Conservation (phyloP, 352 stramenopile species). For the Aphanomyces invadans region DNA sequence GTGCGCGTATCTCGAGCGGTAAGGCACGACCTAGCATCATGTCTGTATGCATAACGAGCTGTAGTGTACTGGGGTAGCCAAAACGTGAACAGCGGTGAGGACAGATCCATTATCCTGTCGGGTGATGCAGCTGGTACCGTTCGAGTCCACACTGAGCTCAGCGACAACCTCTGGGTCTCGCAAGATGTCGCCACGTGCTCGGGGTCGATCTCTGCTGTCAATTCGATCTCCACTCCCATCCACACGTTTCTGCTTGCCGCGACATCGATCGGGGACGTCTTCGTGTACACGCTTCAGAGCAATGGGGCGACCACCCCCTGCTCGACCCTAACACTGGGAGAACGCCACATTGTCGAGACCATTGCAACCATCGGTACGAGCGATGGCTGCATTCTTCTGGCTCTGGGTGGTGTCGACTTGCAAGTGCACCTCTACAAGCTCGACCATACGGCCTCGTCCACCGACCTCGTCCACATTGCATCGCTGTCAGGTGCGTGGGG, state of each 20-base stretch:
- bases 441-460: background rate
- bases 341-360: conserved; percentile 20
- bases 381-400: conserved; percentile 39
- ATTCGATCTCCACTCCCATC: background rate
- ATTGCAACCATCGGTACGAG: conserved; percentile 6
- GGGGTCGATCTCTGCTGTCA: conserved; percentile 14
- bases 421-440: conserved; percentile 63
- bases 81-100: background rate
- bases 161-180: conserved; percentile 7
- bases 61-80: conserved; percentile 17
- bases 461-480: conserved; percentile 14
- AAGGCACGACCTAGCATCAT: background rate
- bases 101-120: conserved; percentile 7
- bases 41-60: background rate
- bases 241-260: conserved; percentile 8
- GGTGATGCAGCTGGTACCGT: conserved; percentile 11
- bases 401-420: conserved; percentile 54
- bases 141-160: background rate
- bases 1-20: conserved; percentile 12
- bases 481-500: background rate
- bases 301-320: background rate
- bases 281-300: background rate
- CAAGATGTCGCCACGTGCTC: background rate
- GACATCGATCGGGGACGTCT: conserved; percentile 4
- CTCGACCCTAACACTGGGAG: background rate